These are phyloP conservation scores for Hypoxylon cercidicola DNA, from an alignment of 495 filamentous ascomycete species.

Conservation along the genomic window DNA sequence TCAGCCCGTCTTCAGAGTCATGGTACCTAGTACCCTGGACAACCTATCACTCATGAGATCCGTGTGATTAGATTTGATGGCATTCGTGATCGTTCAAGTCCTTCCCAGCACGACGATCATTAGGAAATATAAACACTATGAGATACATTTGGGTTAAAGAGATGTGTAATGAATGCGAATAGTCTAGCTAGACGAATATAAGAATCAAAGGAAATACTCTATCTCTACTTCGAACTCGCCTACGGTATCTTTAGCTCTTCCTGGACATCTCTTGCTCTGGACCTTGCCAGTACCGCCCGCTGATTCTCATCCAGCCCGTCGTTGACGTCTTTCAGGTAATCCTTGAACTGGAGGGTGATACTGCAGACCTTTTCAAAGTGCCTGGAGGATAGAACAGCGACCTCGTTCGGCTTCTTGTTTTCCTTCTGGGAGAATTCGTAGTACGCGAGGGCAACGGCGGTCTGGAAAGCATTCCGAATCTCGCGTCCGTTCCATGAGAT, in stretches of 20 bases:
- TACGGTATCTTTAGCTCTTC: neutral
- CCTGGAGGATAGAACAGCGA: conserved; percentile 1
- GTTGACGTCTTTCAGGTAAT: conserved; percentile 22
- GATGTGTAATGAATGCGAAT: neutral
- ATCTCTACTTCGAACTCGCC: neutral
- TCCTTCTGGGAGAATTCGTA: conserved; percentile 4
- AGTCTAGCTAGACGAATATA: neutral
- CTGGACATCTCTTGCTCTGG: neutral
- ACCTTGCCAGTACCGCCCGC: neutral
- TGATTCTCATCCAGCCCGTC: neutral
- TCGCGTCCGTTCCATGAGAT: conserved; percentile 55
- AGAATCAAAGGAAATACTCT: neutral
- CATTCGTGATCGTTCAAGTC: too few species aligned
- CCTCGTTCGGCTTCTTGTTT: conserved; percentile 14
- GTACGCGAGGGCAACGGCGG: conserved; percentile 47
- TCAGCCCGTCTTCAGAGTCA: too few species aligned
- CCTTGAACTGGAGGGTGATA: conserved; percentile 21
- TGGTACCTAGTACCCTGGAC: too few species aligned
- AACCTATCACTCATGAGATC: too few species aligned
- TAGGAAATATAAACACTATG: too few species aligned
- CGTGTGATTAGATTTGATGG: too few species aligned
- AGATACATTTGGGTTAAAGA: too few species aligned
- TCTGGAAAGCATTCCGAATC: conserved; percentile 56
- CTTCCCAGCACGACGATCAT: too few species aligned
- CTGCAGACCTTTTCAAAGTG: conserved; percentile 22